Evolutionary conservation across 208 protist genomes (phyloP).

Genomic region (Acanthamoeba triangularis): DNA sequence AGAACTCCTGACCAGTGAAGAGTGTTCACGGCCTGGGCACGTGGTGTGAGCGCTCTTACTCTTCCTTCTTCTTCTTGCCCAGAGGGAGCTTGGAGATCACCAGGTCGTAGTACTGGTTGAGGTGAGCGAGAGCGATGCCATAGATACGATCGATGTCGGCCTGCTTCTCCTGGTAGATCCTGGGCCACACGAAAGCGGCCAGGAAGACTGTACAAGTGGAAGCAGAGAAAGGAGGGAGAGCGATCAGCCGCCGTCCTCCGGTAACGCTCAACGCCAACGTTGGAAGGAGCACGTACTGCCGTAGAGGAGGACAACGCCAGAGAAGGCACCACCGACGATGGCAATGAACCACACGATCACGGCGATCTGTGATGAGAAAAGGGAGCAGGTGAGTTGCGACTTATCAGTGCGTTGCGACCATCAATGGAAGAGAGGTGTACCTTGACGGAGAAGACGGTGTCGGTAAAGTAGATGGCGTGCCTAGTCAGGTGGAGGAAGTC

Average conservation of each 20-base stretch:
- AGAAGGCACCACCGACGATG: conserved; percentile 59
- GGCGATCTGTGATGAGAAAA: conserved; percentile 41
- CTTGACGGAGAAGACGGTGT: conserved; percentile 69
- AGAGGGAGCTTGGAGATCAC: conserved; percentile 71
- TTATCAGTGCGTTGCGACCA: not conserved
- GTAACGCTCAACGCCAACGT: not conserved
- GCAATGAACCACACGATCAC: conserved; percentile 72
- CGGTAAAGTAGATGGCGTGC: conserved; percentile 67
- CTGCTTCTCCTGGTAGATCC: conserved; percentile 78
- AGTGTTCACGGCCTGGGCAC: too few relatives aligned
- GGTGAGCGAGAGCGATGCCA: not conserved
- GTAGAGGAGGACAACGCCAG: conserved; percentile 73
- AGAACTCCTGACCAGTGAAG: too few relatives aligned
- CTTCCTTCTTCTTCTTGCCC: conserved; percentile 78
- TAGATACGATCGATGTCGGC: conserved; percentile 71
- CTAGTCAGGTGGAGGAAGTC: conserved; percentile 45
- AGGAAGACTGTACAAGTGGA: conserved; percentile 56
- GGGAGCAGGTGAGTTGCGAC: not conserved
- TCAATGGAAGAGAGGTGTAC: not conserved
- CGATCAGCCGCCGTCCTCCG: too few relatives aligned
- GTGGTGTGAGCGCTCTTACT: not conserved
- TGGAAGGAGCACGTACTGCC: conserved; percentile 27
- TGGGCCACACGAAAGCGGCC: conserved; percentile 71
- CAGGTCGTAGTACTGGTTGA: conserved; percentile 61
- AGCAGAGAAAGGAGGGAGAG: too few relatives aligned